These are phyloP conservation scores for Aspergillus quadrilineatus DNA, from an alignment of 2,329 filamentous ascomycete species.

Conservation along the genomic window DNA sequence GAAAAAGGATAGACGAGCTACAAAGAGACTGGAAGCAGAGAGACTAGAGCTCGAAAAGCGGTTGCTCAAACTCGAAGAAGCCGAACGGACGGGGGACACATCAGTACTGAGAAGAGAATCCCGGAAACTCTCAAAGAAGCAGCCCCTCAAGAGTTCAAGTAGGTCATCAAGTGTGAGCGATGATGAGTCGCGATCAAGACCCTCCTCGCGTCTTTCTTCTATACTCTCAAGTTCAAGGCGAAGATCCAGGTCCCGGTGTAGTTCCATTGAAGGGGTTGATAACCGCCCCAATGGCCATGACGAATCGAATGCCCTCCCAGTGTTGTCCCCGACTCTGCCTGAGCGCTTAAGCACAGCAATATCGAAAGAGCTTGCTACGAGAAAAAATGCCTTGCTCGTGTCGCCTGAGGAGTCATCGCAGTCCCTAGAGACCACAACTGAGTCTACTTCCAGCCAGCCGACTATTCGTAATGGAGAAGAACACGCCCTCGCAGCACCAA, in stretches of 20 bases:
- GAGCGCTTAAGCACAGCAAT: constrained; percentile 32
- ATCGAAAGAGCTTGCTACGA: constrained; percentile 29
- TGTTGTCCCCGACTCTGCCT: constrained; percentile 27
- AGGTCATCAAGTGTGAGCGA: constrained; percentile 32
- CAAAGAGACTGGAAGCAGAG: constrained; percentile 34
- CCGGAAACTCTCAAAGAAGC: constrained; percentile 38
- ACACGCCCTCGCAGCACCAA: not conserved
- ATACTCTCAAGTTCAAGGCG: constrained; percentile 30
- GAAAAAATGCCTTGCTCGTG: constrained; percentile 22
- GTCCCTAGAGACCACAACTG: constrained; percentile 14
- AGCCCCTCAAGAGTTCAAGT: constrained; percentile 30
- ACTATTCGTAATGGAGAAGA: not conserved
- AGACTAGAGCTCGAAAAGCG: constrained; percentile 29
- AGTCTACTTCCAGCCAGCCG: constrained; percentile 9
- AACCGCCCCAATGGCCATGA: constrained; percentile 3
- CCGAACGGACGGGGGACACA: constrained; percentile 17
- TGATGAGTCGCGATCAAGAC: constrained; percentile 27
- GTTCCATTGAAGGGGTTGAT: constrained; percentile 25
- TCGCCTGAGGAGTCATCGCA: constrained; percentile 13
- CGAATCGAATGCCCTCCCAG: constrained; percentile 15
- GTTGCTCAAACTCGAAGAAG: constrained; percentile 27
- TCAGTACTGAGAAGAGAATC: constrained; percentile 22
- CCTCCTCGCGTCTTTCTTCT: constrained; percentile 26
- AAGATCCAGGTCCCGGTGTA: constrained; percentile 29
- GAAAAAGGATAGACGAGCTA: constrained; percentile 32